Evolutionary conservation across 176 grass and related monocot genomes (phyloP), one percentile per base, ranked within the genome.

Genomic region (Avena atlantica): DNA sequence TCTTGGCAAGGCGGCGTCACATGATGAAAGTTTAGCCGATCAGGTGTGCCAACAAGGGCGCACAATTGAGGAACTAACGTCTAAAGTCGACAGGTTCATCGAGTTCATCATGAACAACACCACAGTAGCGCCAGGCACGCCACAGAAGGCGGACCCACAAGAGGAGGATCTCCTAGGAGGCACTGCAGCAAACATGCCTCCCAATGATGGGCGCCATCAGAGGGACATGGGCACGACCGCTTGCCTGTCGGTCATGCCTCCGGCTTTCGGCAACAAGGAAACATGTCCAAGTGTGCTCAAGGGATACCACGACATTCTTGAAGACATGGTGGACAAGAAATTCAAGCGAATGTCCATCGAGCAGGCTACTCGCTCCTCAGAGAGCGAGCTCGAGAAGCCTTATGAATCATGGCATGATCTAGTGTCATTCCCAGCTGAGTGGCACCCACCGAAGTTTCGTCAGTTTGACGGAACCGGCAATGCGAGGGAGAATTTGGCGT

Each of bases 211-310:
- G 3, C n/a, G 4, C 15, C 44, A 27, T 9, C n/a, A 7, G 1
- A 2, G 24, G 50, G 5, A 4, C 2, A 0, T 0, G 0, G 13
- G 24, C 8, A 0, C 10, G 3, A 14, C 0, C 2, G 13, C 19
- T 10, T 19, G 4, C 5, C 70, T 20, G 48, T 2, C 6, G 42
- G 40, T n/a, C 17, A 23, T 1, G 6, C 40, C 40, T 0, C 4
- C 19, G 2, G 5, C 13, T 0, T 21, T 23, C 2, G 23, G 4
- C 21, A 27, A 29, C 17, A 4, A 0, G 14, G 24, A 3, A 8
- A 13, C 21, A 0, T 8, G 3, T 8, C 48, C 23, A 0, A 76
- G 13, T 6, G 9, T 16, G 6, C 14, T 76, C 2, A 76, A 76
- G 1, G 23, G 23, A 7, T 76, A 53, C 23, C 23, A 76, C 14